phyloP scores from a whole-genome alignment of 2,329 filamentous ascomycete species.

The Aspergillus chevalieri region DNA sequence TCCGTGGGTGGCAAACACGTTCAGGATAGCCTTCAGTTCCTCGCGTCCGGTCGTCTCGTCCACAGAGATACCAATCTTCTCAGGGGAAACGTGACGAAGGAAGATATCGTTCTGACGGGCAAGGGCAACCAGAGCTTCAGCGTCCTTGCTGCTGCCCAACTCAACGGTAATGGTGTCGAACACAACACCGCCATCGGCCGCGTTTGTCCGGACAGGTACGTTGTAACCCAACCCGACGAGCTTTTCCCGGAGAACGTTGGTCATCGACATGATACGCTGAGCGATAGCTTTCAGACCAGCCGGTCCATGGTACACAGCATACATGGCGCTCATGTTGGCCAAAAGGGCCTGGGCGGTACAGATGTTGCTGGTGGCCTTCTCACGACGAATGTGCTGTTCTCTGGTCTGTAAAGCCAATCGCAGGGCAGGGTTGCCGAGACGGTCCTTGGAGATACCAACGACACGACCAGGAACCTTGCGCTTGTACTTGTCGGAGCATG shows the following conservation, averaged over 20 bases:
- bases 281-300: slow-evolving; percentile 77
- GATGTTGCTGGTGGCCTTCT: slow-evolving; percentile 96
- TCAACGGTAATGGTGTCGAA: slow-evolving; percentile 79
- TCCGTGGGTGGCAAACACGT: slow-evolving; percentile 48
- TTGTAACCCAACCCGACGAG: slow-evolving; percentile 59
- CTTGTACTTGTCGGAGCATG: slow-evolving; percentile 85
- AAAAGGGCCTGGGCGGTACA: slow-evolving; percentile 91
- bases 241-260: slow-evolving; percentile 62
- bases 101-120: slow-evolving; percentile 52
- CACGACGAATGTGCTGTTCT: slow-evolving; percentile 91
- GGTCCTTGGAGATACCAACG: slow-evolving; percentile 86
- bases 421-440: slow-evolving; percentile 73
- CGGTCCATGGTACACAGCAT: slow-evolving; percentile 89
- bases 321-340: slow-evolving; percentile 94
- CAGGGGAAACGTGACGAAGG: slow-evolving; percentile 56
- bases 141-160: slow-evolving; percentile 46
- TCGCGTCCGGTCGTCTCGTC: slow-evolving; percentile 64
- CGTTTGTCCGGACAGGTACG: slow-evolving; percentile 54
- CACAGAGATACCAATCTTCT: slow-evolving; percentile 65
- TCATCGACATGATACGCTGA: slow-evolving; percentile 65
- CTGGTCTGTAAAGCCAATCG: slow-evolving; percentile 83
- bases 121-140: slow-evolving; percentile 47
- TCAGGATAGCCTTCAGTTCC: slow-evolving; percentile 53
- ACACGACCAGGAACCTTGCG: slow-evolving; percentile 87
- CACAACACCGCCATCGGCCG: slow-evolving; percentile 52